Evolutionary conservation across 2,329 filamentous ascomycete species (phyloP), one percentile per base, ranked within the genome.

Genomic region (Dactylellina drechsleri): DNA sequence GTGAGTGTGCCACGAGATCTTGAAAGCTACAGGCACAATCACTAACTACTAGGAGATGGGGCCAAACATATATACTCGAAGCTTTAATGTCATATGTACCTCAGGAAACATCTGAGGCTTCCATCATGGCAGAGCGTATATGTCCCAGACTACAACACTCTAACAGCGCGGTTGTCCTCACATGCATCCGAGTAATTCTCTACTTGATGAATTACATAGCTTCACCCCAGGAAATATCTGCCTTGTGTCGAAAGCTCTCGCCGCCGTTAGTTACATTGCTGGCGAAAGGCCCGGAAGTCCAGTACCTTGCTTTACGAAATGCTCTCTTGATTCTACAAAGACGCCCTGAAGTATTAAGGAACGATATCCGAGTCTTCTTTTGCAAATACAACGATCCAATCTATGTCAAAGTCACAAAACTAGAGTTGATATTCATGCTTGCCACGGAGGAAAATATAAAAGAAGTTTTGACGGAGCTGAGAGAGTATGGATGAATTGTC

Each of bases 321-420:
- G 95, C 95, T 0, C 86, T 99, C 1, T 85, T 99, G 13, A 99
- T 99, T 78, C 85, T 99, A 61, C 95, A 99, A 82, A 87, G 94
- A 79, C 87, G 94, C 66, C 95, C 95, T 0, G 95, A 98, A 80
- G 94, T 99, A 7, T 83, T 99, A 64, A 89, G 93, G 77, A 98
- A 97, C 82, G 95, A 99, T 82, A 98, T 99, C 77, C 89, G 95
- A 54, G 95, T 99, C 36, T 99, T 99, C 84, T 99, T 99, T 83
- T 99, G 95, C 88, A 99, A 99, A 85, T 99, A 99, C 83, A 99
- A 99, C 82, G 95, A 99, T 81, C 95, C 95, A 0, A 99, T 99
- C 77, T 99, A 98, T 82, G 95, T 99, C 83, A 99, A 99, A 83
- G 95, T 99, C 60, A 99, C 95, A 15, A 99, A 99, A 83, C 86